Percentiles rank a stretch among this genome's conserved stretches.
Conservation (phyloP, 164 flowering plant genomes). For the Aristolochia californica region DNA sequence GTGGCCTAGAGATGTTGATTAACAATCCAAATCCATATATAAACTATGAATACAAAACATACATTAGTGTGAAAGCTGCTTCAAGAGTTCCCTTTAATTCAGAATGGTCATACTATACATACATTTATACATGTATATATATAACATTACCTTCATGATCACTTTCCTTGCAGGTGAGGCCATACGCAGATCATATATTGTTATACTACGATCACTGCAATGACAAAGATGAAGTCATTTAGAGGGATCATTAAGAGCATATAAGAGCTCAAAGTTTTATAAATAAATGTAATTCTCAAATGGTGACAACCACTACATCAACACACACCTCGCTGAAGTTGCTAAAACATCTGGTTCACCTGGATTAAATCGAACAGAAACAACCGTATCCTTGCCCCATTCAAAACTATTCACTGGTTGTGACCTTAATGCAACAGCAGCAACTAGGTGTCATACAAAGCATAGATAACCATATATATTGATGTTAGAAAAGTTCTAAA, state of each 20-base stretch:
- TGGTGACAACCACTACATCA: background rate
- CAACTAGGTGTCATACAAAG: background rate
- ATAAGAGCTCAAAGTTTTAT: background rate
- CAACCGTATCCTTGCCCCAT: slow-evolving; percentile 70
- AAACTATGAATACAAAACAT: background rate
- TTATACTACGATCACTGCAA: slow-evolving; percentile 80
- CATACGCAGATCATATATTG: slow-evolving; percentile 73
- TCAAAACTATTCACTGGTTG: slow-evolving; percentile 73
- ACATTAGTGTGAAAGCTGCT: background rate
- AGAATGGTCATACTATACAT: too few species aligned
- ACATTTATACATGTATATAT: background rate
- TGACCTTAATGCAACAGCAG: slow-evolving; percentile 34
- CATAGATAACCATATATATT: background rate
- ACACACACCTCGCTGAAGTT: slow-evolving; percentile 66
- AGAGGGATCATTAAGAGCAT: too few species aligned
- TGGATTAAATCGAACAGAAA: slow-evolving; percentile 85
- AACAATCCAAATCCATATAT: background rate
- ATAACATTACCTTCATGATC: slow-evolving; percentile 65
- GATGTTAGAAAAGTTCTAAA: background rate
- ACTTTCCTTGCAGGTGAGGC: slow-evolving; percentile 63
- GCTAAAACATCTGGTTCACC: slow-evolving; percentile 80
- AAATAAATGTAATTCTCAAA: background rate
- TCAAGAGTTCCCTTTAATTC: too few species aligned
- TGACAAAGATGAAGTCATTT: slow-evolving; percentile 5
- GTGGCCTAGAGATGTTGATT: background rate